Base-by-base conservation (phyloP, 164 flowering plant species). In the Aristolochia fimbriata region DNA sequence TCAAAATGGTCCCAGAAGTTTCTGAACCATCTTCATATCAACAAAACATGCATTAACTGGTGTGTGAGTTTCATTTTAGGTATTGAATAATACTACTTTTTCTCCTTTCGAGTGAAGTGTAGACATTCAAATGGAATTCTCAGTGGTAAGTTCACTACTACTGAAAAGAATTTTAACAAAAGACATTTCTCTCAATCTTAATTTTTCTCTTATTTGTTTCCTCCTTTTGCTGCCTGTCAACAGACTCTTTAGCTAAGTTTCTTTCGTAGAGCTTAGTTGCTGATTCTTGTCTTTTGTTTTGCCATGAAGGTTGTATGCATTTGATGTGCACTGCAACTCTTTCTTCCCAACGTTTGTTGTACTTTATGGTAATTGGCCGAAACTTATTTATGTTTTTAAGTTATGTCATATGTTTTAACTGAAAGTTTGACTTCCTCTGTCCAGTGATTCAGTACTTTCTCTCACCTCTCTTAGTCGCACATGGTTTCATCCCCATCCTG, bases 281-380 rank as follows among this genome's bases (percentile, higher is more conserved):
- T 75, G 64, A 71, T 55, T 46, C 24, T 55, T 23, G 10, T 61
- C 49, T 25, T 27, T 65, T 62, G 3, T 25, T 65, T 69, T 25
- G 15, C 58, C 14, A 19, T 83, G 82, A 70, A 94, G 99, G 99
- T 68, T 94, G 64, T 94, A 94, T 72, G 93, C 99, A 59, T 94
- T 91, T 80, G 99, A 91, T 69, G 99, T 94, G 65, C 99, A 94
- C 81, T 94, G 97, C 96, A 94, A 91, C 80, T 88, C 99, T 67
- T 94, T 94, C 90, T 91, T 91, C 85, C 99, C 99, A 20, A 67
- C 87, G 82, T 94, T 94, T 68, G 81, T 91, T 65, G 23, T 88
- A 80, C 95, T 91, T 63, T 91, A 94, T 56, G 99, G 99, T 94
- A 85, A 74, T 70, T 31, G 11, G 8, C 22, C 45, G 6, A 30